Evolutionary conservation across 805 yeast genomes (phyloP), one percentile per base, ranked within the genome.

Genomic region (Zygosaccharomyces bailii): DNA sequence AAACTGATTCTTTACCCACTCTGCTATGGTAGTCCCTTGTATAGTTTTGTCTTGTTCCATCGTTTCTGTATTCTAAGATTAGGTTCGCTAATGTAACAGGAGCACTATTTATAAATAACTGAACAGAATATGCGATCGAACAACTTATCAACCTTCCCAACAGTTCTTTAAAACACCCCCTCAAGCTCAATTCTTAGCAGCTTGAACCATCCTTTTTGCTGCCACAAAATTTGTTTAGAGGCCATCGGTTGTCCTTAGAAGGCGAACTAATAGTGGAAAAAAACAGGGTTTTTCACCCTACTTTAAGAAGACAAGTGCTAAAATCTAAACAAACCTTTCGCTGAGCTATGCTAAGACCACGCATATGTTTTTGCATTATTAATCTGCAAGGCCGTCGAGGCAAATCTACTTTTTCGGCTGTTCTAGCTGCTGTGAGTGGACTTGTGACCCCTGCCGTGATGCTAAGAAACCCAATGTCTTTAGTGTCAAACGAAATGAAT

Each of bases 401-500:
- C 13, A 59, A 58, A 33, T 68, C 74, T 1, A 63, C 72, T 0
- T 70, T 70, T 65, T 51, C 66, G 2, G 54, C 87, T 1, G 93
- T 91, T 2, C 70, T 86, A 38, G 79, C 78, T 48, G 72, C 89
- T 2, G 93, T 88, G 1, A 87, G 85, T 51, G 80, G 76, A 53
- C 65, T 86, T 55, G 91, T 86, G 11, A 84, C 84, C 42, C 89
- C 90, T 1, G 55, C 73, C 17, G 47, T 71, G 30, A 68, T 74
- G 49, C 69, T 82, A 51, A 74, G 75, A 45, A 96, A 93, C 64
- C 99, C 99, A 7, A 79, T 93, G 50, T 81, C 95, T 13, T 76
- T 91, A 37, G 99, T 93, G 11, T 83, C 95, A 32, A 84, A 84
- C 54, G 99, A 91, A 59, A 91, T 91, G 99, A 81, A 89, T 17